Percentiles rank a stretch among this genome's conserved stretches.
Evolutionary conservation across 1,139 yeast species (phyloP).

Genomic region (Suhomyces bribrorum): DNA sequence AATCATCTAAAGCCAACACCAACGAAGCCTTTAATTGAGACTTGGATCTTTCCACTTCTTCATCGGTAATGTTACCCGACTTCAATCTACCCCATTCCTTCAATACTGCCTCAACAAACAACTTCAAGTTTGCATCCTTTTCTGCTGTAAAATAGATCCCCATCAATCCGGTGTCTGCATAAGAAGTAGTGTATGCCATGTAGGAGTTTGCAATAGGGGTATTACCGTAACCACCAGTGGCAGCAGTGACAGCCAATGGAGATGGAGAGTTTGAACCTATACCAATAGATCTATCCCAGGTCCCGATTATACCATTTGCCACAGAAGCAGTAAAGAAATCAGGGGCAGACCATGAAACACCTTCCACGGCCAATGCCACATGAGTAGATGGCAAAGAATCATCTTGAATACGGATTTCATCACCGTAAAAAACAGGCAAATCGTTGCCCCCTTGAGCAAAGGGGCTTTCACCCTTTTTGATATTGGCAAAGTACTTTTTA

Average conservation of each 20-base stretch:
- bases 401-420: conserved; percentile 83
- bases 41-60: conserved; percentile 91
- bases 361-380: conserved; percentile 94
- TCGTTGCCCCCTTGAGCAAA: conserved; percentile 77
- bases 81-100: conserved; percentile 89
- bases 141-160: conserved; percentile 93
- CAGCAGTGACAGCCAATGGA: conserved; percentile 75
- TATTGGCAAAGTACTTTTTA: conserved; percentile 71
- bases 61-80: conserved; percentile 71
- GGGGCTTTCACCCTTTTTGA: conserved; percentile 64
- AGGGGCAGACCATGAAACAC: conserved; percentile 96
- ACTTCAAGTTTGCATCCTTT: conserved; percentile 62
- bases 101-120: conserved; percentile 69
- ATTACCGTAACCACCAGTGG: conserved; percentile 55
- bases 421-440: conserved; percentile 79
- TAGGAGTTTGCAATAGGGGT: conserved; percentile 83
- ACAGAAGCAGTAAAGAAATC: conserved; percentile 95
- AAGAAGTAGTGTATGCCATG: conserved; percentile 95
- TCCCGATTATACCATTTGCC: conserved; percentile 94
- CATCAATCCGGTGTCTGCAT: conserved; percentile 97
- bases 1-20: conserved; percentile 85
- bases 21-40: conserved; percentile 93
- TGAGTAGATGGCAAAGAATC: conserved; percentile 85
- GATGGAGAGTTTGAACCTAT: conserved; percentile 71
- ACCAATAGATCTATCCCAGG: conserved; percentile 95